These are phyloP conservation scores for Strigomonas culicis DNA, from an alignment of 208 protist species.

Conservation along the genomic window DNA sequence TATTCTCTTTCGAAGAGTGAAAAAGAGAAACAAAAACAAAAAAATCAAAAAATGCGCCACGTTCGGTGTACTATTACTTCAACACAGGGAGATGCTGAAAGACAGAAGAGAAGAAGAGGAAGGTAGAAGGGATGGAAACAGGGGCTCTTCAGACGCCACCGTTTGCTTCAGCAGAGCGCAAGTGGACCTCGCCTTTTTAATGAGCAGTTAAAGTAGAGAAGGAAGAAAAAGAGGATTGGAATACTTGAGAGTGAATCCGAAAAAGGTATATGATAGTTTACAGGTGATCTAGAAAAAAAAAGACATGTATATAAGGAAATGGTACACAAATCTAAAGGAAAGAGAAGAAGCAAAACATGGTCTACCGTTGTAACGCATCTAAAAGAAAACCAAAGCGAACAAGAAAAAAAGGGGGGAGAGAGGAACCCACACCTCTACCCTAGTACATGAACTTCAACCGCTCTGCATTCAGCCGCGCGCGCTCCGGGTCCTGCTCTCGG, in stretches of 20 bases:
- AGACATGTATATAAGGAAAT: not conserved
- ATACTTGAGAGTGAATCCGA: no score
- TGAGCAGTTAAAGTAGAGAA: no score
- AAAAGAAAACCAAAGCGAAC: conserved; percentile 6
- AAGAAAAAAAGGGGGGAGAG: conserved; percentile 13
- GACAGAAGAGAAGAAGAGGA: conserved; percentile 12
- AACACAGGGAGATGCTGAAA: conserved; percentile 15
- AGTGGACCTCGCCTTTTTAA: no score
- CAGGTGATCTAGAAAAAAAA: not conserved
- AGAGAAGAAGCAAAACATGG: not conserved
- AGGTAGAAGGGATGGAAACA: not conserved
- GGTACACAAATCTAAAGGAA: not conserved
- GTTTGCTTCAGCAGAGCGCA: no score
- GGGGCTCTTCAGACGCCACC: no score
- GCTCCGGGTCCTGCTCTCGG: not conserved
- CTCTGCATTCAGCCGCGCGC: not conserved
- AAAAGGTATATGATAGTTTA: no score
- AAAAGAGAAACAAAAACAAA: no score
- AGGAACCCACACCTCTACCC: not conserved
- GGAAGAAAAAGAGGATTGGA: no score
- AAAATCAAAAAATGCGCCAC: no score
- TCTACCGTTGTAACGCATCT: no score
- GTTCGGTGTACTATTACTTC: no score
- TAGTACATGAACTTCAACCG: conserved; percentile 6
- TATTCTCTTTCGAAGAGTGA: no score